Conservation (phyloP, 306 rosid species). For the Gleditsia sinensis region DNA sequence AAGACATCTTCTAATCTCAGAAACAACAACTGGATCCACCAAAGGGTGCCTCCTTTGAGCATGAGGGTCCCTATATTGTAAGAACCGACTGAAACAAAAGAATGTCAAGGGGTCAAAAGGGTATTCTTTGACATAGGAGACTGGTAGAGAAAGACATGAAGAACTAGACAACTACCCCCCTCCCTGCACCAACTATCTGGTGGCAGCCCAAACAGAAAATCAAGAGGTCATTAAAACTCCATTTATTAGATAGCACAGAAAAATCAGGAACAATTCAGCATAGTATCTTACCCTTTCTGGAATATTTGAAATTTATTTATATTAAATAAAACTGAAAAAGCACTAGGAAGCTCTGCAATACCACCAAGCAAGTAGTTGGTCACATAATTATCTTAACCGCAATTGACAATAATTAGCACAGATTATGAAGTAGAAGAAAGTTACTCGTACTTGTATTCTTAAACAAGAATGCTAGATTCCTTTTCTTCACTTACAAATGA, state of each 20-base stretch:
- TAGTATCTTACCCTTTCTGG: not conserved
- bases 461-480: not conserved
- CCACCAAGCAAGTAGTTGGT: not conserved
- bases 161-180: not conserved
- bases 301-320: not conserved
- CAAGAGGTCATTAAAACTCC: not conserved
- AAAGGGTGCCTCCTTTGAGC: constrained; percentile 95
- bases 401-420: not conserved
- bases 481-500: not conserved
- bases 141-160: not conserved
- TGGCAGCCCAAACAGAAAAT: not conserved
- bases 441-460: too few relatives aligned
- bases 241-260: not conserved
- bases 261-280: not conserved
- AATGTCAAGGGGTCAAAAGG: constrained; percentile 11
- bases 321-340: not conserved
- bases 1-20: constrained; percentile 93
- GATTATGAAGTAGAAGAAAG: not conserved
- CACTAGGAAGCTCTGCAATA: not conserved
- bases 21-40: constrained; percentile 95
- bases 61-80: constrained; percentile 88
- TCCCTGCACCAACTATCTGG: not conserved
- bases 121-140: not conserved
- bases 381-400: not conserved
- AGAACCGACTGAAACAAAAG: constrained; percentile 81